Percentiles rank a stretch among this genome's conserved stretches.
phyloP scores from a whole-genome alignment of 345 rosid species.

The Sonneratia alba region DNA sequence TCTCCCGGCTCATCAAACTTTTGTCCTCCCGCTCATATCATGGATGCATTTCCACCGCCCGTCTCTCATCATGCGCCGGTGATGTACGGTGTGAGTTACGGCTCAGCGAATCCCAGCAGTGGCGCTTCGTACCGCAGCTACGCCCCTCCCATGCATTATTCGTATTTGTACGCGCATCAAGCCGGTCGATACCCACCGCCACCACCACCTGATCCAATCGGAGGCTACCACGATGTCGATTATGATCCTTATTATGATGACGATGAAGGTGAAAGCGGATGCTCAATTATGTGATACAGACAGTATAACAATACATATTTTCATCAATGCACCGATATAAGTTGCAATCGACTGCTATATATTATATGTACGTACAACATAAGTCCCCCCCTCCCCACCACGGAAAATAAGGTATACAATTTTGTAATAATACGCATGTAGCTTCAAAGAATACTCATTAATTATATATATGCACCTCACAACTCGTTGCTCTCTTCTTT shows the following conservation, averaged over 20 bases:
- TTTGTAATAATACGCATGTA: no score
- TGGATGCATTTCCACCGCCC: conserved; percentile 8
- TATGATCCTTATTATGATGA: conserved; percentile 7
- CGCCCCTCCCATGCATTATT: conserved; percentile 19
- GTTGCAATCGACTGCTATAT: no score
- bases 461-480: no score
- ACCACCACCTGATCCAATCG: conserved; percentile 17
- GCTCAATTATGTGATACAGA: conserved; percentile 42
- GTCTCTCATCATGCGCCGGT: conserved; percentile 20
- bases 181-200: conserved; percentile 12
- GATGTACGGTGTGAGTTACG: conserved; percentile 30
- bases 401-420: no score
- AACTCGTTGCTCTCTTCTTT: no score
- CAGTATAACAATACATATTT: no score
- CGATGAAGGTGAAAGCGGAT: conserved; percentile 17
- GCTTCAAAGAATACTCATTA: no score
- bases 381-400: no score
- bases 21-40: conserved; percentile 14
- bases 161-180: conserved; percentile 10
- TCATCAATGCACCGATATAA: no score
- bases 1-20: conserved; percentile 11
- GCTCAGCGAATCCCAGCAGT: conserved; percentile 21
- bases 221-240: conserved; percentile 8
- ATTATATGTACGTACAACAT: no score
- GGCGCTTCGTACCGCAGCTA: conserved; percentile 16